Conservation (phyloP, 148 eudicot genomes). For the Camellia granthamiana region DNA sequence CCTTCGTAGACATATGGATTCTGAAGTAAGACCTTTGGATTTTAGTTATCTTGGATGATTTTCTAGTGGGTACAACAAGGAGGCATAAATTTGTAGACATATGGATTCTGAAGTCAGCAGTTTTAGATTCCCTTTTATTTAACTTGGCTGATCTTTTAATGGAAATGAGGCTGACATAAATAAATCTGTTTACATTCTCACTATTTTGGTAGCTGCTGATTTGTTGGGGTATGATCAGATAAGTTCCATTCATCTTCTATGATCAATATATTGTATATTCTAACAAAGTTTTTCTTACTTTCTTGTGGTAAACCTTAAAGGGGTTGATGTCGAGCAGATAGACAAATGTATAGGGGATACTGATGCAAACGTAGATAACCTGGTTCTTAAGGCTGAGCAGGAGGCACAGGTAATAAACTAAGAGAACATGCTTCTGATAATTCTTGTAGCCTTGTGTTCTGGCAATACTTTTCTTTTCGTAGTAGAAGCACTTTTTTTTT, state of each 20-base stretch:
- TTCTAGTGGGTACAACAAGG: no score
- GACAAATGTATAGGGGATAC: slow-evolving; percentile 69
- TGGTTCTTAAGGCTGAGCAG: slow-evolving; percentile 69
- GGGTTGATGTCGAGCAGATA: slow-evolving; percentile 58
- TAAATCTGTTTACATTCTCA: not conserved
- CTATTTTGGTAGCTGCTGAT: not conserved
- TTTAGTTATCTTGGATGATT: not conserved
- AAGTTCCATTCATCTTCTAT: not conserved
- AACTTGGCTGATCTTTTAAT: not conserved
- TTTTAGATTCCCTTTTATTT: no score
- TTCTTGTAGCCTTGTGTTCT: not conserved
- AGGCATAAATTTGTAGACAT: no score
- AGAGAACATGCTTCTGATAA: not conserved
- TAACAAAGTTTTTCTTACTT: not conserved
- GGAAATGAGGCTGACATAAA: not conserved
- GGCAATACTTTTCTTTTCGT: not conserved
- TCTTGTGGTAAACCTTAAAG: slow-evolving; percentile 34
- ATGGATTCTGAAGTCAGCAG: no score
- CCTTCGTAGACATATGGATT: not conserved
- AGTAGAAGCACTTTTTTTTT: not conserved
- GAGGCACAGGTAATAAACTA: slow-evolving; percentile 56
- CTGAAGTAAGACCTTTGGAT: not conserved
- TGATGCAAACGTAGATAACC: slow-evolving; percentile 60
- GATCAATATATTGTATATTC: not conserved
- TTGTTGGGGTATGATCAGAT: not conserved